Conservation (phyloP, 2,329 filamentous ascomycete genomes). For the Alternaria angustiovoidea region DNA sequence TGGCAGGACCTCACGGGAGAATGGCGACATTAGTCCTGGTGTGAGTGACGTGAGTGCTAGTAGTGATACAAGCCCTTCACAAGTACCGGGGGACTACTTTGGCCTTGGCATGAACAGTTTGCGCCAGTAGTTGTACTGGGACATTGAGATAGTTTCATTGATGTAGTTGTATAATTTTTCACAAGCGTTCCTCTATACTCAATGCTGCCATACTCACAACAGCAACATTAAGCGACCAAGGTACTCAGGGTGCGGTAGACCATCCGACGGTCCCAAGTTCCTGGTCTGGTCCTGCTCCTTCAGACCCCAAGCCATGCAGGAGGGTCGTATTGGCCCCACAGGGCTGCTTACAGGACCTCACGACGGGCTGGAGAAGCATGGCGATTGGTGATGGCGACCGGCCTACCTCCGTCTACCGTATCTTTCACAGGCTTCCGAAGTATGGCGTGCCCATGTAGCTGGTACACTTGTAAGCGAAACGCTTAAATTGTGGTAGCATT, state of each 20-base stretch:
- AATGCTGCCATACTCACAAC: not conserved
- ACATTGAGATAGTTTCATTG: not conserved
- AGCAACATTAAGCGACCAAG: not conserved
- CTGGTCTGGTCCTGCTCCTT: not conserved
- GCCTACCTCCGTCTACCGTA: not conserved
- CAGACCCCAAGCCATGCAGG: not conserved
- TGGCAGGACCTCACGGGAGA: constrained; percentile 22
- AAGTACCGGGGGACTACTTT: constrained; percentile 31
- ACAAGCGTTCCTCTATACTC: not conserved
- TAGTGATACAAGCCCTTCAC: constrained; percentile 14
- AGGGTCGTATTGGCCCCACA: constrained; percentile 15
- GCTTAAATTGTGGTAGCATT: constrained; percentile 12
- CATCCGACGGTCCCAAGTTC: not conserved
- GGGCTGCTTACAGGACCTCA: constrained; percentile 19
- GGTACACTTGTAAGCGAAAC: constrained; percentile 11
- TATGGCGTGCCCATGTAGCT: constrained; percentile 3
- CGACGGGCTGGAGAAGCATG: not conserved
- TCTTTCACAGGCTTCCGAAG: not conserved
- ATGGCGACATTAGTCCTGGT: constrained; percentile 27
- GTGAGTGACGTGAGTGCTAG: constrained; percentile 22
- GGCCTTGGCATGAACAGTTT: constrained; percentile 24
- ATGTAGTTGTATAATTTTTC: not conserved
- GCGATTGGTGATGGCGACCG: constrained; percentile 9
- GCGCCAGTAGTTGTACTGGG: constrained; percentile 4
- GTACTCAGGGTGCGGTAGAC: not conserved